A percentile compares a stretch with the other conserved stretches of the same genome.
Conservation (phyloP, 169 alveolate species). For the Plasmodium chabaudi region DNA sequence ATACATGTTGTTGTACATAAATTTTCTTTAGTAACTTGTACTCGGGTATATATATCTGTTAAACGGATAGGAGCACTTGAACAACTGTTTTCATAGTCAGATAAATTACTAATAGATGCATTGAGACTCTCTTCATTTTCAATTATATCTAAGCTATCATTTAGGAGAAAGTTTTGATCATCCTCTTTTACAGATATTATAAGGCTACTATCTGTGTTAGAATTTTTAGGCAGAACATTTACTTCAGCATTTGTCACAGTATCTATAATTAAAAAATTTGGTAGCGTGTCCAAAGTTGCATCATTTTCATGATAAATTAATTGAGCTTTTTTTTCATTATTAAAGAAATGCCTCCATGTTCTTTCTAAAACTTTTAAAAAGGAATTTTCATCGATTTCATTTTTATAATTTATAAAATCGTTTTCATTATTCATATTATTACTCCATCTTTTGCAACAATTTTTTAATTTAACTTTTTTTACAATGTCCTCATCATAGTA, state of each 20-base stretch:
- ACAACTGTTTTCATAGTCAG: background rate
- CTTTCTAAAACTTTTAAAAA: constrained; percentile 37
- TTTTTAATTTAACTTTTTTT: constrained; percentile 26
- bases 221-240: background rate
- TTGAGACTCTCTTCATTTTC: background rate
- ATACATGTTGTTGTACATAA: background rate
- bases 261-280: constrained; percentile 68
- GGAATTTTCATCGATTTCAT: constrained; percentile 45
- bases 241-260: background rate
- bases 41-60: background rate
- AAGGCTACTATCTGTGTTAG: background rate
- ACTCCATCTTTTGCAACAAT: constrained; percentile 74
- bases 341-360: constrained; percentile 22
- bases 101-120: background rate
- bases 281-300: constrained; percentile 1
- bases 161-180: constrained; percentile 12
- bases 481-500: constrained; percentile 13
- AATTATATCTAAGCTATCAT: constrained; percentile 42
- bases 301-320: background rate
- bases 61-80: background rate
- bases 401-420: constrained; percentile 17
- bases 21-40: background rate
- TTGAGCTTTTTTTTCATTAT: constrained; percentile 26
- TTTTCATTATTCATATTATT: constrained; percentile 19
- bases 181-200: background rate